Evolutionary conservation across 345 rosid genomes (phyloP).

Genomic region (Rhodomyrtus tomentosa): DNA sequence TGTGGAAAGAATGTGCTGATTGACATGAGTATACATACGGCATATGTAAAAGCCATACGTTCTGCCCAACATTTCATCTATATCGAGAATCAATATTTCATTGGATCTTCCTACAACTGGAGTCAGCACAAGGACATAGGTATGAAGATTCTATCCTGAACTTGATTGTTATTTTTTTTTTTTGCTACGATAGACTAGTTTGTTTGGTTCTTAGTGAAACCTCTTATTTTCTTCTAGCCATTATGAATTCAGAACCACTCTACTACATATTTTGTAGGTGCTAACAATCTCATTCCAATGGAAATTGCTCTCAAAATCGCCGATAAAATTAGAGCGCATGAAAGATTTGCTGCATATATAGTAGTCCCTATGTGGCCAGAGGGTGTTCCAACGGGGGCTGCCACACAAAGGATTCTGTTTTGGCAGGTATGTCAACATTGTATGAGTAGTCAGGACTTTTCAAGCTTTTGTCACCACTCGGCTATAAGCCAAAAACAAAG

Average conservation of each 20-base stretch:
- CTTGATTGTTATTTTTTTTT: not conserved
- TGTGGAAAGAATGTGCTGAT: constrained; percentile 92
- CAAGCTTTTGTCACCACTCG: not conserved
- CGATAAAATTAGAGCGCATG: constrained; percentile 71
- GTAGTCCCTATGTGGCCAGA: constrained; percentile 98
- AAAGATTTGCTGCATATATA: constrained; percentile 89
- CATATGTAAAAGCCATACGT: constrained; percentile 94
- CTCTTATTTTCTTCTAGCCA: not conserved
- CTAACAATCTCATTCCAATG: constrained; percentile 90
- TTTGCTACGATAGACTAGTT: not conserved
- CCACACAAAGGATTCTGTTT: constrained; percentile 87
- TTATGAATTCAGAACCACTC: not conserved
- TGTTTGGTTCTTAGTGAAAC: not conserved
- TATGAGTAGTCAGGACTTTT: not conserved
- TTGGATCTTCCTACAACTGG: constrained; percentile 93
- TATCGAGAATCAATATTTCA: constrained; percentile 93
- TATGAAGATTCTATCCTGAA: constrained; percentile 4
- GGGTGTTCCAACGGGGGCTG: constrained; percentile 81
- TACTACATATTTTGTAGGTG: constrained; percentile 40
- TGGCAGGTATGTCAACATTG: constrained; percentile 61
- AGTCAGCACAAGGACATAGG: constrained; percentile 65
- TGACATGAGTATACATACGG: constrained; percentile 98
- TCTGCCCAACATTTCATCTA: constrained; percentile 93
- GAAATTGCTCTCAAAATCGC: constrained; percentile 94
- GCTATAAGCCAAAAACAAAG: not conserved